Evolutionary conservation across 495 filamentous ascomycete species (phyloP), one percentile per base, ranked within the genome.

Genomic region (Glonium stellatum): DNA sequence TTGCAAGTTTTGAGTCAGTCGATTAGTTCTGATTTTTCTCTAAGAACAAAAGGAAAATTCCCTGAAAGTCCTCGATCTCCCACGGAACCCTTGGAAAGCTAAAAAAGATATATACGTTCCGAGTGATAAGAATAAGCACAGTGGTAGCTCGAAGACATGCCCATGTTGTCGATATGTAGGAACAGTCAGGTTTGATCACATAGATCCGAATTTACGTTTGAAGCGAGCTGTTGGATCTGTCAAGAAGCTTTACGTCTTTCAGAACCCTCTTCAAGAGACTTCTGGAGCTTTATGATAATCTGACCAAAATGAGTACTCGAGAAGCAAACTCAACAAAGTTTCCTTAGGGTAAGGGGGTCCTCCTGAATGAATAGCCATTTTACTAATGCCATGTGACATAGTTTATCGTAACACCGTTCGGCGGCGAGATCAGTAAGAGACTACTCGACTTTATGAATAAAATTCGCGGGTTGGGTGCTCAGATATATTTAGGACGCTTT

Each of bases 101-200:
- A 37, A 55, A 55, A 55, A 55, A 25, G 27, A 19, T 21, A 37
- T 55, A 27, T 55, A 35, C 52, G 23, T 55, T 5, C 52, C 52
- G 12, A 31, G 25, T 35, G 52, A 36, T 25, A 55, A 55, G 19
- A 13, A 22, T 15, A 36, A 37, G 19, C n/a, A 55, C 27, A 36
- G 22, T 1, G 36, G 27, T 12, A 19, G 36, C 27, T 19, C 52
- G 13, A 55, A 36, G 31, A 13, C 25, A 10, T 55, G 52, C 19
- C n/a, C 19, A 6, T 55, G 52, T 34, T 55, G 52, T 55, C 27
- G 19, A 55, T 55, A 55, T 21, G 52, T 36, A 55, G 52, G 12
- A 35, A 55, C 52, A 25, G 36, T 55, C 22, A 31, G 27, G 6
- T 19, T 55, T 13, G 36, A 55, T 13, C 27, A 31, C 27, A 31